Conservation (phyloP, 2,329 filamentous ascomycete species). For the Nemania bipapillata region DNA sequence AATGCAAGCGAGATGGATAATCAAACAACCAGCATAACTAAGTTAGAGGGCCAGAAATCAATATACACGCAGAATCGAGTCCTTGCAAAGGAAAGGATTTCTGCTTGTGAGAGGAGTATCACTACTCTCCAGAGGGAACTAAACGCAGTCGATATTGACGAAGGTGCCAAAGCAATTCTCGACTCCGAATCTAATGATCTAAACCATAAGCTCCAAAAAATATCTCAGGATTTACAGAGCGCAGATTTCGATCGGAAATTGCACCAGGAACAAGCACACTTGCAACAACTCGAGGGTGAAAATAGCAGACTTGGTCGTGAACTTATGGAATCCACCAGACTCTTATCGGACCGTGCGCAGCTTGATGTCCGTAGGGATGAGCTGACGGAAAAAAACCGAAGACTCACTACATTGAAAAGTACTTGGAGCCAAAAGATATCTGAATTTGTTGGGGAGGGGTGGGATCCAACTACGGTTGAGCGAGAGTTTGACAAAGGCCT, state of each 20-base stretch:
- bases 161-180: conserved; percentile 81
- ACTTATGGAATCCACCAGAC: conserved; percentile 81
- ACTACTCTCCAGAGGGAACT: conserved; percentile 73
- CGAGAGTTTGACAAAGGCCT: conserved; percentile 73
- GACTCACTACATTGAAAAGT: conserved; percentile 78
- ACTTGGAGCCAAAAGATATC: conserved; percentile 79
- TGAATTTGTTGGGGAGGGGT: conserved; percentile 70
- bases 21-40: conserved; percentile 76
- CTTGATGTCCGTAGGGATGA: conserved; percentile 87
- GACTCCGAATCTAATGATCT: conserved; percentile 78
- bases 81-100: conserved; percentile 76
- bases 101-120: conserved; percentile 76
- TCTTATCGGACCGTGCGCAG: conserved; percentile 83
- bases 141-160: conserved; percentile 81
- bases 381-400: conserved; percentile 75
- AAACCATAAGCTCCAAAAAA: conserved; percentile 68
- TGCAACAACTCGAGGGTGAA: conserved; percentile 76
- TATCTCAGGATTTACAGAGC: conserved; percentile 70
- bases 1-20: conserved; percentile 78
- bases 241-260: conserved; percentile 78
- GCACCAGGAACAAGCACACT: conserved; percentile 70
- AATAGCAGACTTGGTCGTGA: conserved; percentile 80
- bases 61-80: conserved; percentile 78
- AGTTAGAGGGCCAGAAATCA: conserved; percentile 78
- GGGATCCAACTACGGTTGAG: conserved; percentile 77